Conservation (phyloP, 2,329 filamentous ascomycete species). For the Penicillium rolfsii region DNA sequence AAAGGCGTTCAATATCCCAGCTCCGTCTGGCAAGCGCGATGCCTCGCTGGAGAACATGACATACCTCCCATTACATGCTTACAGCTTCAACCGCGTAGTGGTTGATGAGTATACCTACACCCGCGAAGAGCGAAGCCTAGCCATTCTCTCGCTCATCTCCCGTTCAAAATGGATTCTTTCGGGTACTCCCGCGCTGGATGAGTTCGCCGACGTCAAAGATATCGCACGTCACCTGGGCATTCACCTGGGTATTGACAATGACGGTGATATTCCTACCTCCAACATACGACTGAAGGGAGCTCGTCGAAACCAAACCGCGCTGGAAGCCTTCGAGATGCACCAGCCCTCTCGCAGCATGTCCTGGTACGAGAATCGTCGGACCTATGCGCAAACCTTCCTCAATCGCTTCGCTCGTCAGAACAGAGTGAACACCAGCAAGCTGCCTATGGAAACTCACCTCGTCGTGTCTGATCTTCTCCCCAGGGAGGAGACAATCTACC, state of each 20-base stretch:
- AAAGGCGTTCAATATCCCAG: constrained; percentile 31
- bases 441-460: constrained; percentile 51
- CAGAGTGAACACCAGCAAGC: constrained; percentile 48
- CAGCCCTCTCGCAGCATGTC: constrained; percentile 53
- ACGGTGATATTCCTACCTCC: constrained; percentile 49
- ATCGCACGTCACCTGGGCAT: constrained; percentile 62
- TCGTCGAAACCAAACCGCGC: constrained; percentile 39
- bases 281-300: constrained; percentile 48
- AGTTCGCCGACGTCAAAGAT: constrained; percentile 62
- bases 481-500: constrained; percentile 57
- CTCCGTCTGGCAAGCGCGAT: constrained; percentile 12
- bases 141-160: constrained; percentile 52
- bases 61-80: constrained; percentile 59
- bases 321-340: constrained; percentile 61
- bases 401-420: constrained; percentile 57
- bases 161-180: constrained; percentile 65
- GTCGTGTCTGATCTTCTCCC: constrained; percentile 49
- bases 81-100: constrained; percentile 63
- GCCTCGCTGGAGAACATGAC: constrained; percentile 36
- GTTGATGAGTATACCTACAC: constrained; percentile 68
- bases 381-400: constrained; percentile 59
- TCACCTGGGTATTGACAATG: constrained; percentile 58
- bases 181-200: constrained; percentile 62
- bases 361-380: constrained; percentile 57
- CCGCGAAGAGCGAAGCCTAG: constrained; percentile 46